Base-by-base conservation (phyloP, 495 filamentous ascomycete species). In the Penicillium canescens region DNA sequence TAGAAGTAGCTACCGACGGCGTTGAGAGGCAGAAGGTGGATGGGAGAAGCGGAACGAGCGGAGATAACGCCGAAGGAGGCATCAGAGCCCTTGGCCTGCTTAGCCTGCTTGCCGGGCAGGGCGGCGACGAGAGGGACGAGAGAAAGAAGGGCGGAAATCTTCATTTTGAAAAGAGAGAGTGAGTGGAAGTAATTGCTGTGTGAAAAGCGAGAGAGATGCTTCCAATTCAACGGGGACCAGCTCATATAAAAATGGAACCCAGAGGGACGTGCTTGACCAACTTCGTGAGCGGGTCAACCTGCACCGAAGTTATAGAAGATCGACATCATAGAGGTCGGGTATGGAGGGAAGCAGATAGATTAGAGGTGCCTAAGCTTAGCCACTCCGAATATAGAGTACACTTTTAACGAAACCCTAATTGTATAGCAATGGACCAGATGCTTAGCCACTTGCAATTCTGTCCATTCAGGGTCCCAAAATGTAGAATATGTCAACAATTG, bases 1-100 rank as follows among this genome's bases (percentile, higher is more conserved):
- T 52, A 74, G 65, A 74, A 73, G 45, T 60, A 39, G 37, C 45
- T 21, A 38, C 65, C 68, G 26, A 59, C 56, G 28, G 71, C 71
- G 33, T 60, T 71, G 46, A 74, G 43, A 33, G 66, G 50, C 40
- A 57, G 56, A 42, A 66, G 53, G 50, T 74, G 68, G 46, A 73
- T 63, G 23, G 65, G 65, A 16, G 63, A 71, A 53, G 61, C 68
- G 42, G 67, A 74, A 44, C 59, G 69, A 42, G 62, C 61, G 40
- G 71, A 61, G n/a, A 62, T 64, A 35, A 70, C 60, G 34, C 56
- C 33, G 52, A 71, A 69, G 26, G 56, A 16, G 42, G 37, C 47
- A 33, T 60, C 51, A 37, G 53, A 54, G 41, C 46, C 38, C 45
- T 63, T 47, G 26, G 50, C 9, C 45, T 59, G 35, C 36, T 28